phyloP scores from a whole-genome alignment of 2,329 filamentous ascomycete genomes.

The Periconia sp. region DNA sequence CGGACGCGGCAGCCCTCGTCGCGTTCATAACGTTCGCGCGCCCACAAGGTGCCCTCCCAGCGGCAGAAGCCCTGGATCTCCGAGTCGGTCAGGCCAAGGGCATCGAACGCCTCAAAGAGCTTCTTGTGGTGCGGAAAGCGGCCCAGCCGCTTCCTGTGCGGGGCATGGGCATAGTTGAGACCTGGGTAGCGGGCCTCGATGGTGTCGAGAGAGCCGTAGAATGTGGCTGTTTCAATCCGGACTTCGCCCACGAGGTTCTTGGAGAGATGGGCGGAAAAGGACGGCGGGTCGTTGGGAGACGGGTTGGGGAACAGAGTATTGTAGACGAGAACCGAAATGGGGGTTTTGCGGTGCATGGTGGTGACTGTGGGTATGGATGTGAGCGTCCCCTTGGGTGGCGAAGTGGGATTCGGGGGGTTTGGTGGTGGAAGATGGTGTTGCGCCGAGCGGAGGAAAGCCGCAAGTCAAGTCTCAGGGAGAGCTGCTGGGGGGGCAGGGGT shows the following conservation, averaged over 20 bases:
- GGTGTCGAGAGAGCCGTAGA: slow-evolving; percentile 77
- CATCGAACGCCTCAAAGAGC: slow-evolving; percentile 75
- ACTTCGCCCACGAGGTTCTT: slow-evolving; percentile 75
- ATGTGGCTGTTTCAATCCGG: slow-evolving; percentile 74
- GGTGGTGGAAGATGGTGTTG: neutral
- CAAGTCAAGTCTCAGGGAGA: neutral
- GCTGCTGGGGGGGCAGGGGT: neutral
- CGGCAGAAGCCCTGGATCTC: slow-evolving; percentile 74
- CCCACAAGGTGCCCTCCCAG: slow-evolving; percentile 84
- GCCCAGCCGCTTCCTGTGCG: slow-evolving; percentile 75
- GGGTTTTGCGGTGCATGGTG: slow-evolving; percentile 69
- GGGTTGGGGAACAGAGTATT: slow-evolving; percentile 71
- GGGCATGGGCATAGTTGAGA: slow-evolving; percentile 73
- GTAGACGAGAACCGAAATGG: slow-evolving; percentile 73
- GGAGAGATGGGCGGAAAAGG: slow-evolving; percentile 70
- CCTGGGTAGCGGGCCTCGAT: slow-evolving; percentile 81
- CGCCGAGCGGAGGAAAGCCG: too few species aligned
- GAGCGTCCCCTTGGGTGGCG: slow-evolving; percentile 6
- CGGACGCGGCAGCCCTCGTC: slow-evolving; percentile 70
- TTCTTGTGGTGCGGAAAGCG: slow-evolving; percentile 76
- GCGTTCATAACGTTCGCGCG: slow-evolving; percentile 75
- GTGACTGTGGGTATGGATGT: neutral
- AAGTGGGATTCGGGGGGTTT: neutral
- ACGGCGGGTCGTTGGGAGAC: slow-evolving; percentile 67
- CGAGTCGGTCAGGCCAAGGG: slow-evolving; percentile 64